Evolutionary conservation across 257 asterid genomes (phyloP), one percentile per base, ranked within the genome.

Genomic region (Solanum chmielewskii): DNA sequence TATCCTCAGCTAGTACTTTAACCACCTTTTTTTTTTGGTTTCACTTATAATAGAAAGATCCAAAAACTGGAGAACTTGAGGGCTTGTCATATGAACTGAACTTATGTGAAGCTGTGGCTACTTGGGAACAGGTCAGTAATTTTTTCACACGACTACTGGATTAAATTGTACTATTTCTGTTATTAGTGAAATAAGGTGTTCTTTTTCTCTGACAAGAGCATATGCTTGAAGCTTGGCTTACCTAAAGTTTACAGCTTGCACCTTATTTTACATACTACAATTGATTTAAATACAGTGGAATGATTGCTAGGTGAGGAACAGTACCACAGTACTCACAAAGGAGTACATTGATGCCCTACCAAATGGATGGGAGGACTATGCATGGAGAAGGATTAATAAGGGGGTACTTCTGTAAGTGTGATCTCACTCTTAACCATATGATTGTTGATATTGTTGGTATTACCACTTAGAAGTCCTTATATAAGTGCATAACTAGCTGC

Each of bases 71-170:
- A 91, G 92, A 95, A 90, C 96, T 93, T 86, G 99, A 97, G 91
- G 98, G 98, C 80, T 84, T 97, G 90, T 90, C 95, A 56, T 97
- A 87, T 90, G 91, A 87, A 39, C 91, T 93, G 83, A 92, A 96
- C 88, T 93, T 97, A 60, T 97, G 99, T 88, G 99, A 97, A 92
- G 99, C 99, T 86, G 96, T 97, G 85, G 98, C 99, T 87, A 94
- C 97, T 88, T 97, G 99, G 99, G 98, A 97, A 88, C 99, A 97
- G 99, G 99, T 97, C 92, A 90, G 94, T 86, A 44, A 83, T 64
- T 45, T 83, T 66, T 87, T 62, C 37, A 62, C 56, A 25, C 20
- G 45, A 81, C 84, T 80, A 18, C 69, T 47, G 29, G 85, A 81
- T 29, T 49, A 27, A 31, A 11, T 27, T 81, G 45, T 81, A 49